These are phyloP conservation scores for Globisporangium yorkense DNA, from an alignment of 352 stramenopile genomes.

Conservation along the genomic window DNA sequence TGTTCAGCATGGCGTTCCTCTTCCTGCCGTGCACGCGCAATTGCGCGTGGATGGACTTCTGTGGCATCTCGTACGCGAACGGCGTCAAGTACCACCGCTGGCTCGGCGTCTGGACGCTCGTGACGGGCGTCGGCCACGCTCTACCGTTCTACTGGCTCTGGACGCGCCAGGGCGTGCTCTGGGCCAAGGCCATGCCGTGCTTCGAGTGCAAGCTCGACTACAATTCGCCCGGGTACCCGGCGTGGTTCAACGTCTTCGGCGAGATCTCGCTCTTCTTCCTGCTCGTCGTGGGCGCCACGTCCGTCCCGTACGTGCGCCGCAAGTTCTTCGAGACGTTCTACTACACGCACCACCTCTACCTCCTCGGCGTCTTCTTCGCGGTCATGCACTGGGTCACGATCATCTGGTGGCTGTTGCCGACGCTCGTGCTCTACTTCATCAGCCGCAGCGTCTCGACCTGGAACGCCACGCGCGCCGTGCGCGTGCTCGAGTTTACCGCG, in stretches of 20 bases:
- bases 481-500: slow-evolving; percentile 24
- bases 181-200: slow-evolving; percentile 34
- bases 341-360: slow-evolving; percentile 50
- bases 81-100: slow-evolving; percentile 60
- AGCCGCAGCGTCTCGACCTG: slow-evolving; percentile 38
- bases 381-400: slow-evolving; percentile 45
- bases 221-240: slow-evolving; percentile 25
- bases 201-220: slow-evolving; percentile 49
- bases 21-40: slow-evolving; percentile 52
- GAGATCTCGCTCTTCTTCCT: slow-evolving; percentile 46
- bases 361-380: slow-evolving; percentile 36
- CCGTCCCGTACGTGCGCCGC: slow-evolving; percentile 44
- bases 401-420: slow-evolving; percentile 44
- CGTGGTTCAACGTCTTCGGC: slow-evolving; percentile 65
- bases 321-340: slow-evolving; percentile 53
- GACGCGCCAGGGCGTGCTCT: slow-evolving; percentile 23
- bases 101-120: slow-evolving; percentile 38
- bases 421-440: slow-evolving; percentile 45
- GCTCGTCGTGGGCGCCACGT: slow-evolving; percentile 28
- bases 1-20: slow-evolving; percentile 63
- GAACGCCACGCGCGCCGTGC: slow-evolving; percentile 30
- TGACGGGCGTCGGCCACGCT: slow-evolving; percentile 28
- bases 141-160: slow-evolving; percentile 46
- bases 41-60: slow-evolving; percentile 60
- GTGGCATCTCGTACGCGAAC: slow-evolving; percentile 56